Evolutionary conservation across 805 yeast genomes (phyloP).

Genomic region (Blastobotrys parvus): DNA sequence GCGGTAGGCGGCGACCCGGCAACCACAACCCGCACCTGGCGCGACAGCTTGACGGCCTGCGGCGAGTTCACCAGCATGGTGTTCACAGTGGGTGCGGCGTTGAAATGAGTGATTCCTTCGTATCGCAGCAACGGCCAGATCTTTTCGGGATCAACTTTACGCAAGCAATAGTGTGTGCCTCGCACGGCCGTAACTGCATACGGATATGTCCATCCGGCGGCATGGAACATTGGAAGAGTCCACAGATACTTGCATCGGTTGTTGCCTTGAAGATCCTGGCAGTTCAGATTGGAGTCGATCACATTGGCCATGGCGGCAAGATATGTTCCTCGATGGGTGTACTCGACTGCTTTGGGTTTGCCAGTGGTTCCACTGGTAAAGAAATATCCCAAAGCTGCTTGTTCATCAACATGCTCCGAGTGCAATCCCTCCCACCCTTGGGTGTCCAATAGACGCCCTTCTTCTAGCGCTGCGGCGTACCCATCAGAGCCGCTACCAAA

Average conservation of each 20-base stretch:
- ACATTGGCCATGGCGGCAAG: slow-evolving; percentile 25
- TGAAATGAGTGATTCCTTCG: slow-evolving; percentile 25
- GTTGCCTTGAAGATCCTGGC: slow-evolving; percentile 20
- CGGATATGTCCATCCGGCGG: slow-evolving; percentile 32
- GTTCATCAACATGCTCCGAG: slow-evolving; percentile 18
- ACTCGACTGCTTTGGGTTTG: slow-evolving; percentile 32
- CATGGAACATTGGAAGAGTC: slow-evolving; percentile 33
- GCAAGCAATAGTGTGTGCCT: slow-evolving; percentile 29
- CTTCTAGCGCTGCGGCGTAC: slow-evolving; percentile 13
- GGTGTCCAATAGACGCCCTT: slow-evolving; percentile 11
- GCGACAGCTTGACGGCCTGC: slow-evolving; percentile 21
- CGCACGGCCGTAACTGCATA: slow-evolving; percentile 31
- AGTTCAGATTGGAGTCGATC: slow-evolving; percentile 26
- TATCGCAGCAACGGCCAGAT: slow-evolving; percentile 27
- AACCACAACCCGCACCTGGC: slow-evolving; percentile 26
- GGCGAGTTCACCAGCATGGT: slow-evolving; percentile 26
- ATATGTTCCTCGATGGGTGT: slow-evolving; percentile 29
- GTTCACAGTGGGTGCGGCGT: slow-evolving; percentile 33
- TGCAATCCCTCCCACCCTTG: slow-evolving; percentile 18
- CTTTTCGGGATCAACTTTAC: slow-evolving; percentile 27
- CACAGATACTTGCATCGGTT: slow-evolving; percentile 28
- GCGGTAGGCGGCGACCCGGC: slow-evolving; percentile 33
- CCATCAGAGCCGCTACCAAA: not conserved
- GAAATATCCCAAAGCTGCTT: slow-evolving; percentile 18
- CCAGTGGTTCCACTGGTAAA: slow-evolving; percentile 33